Base-by-base conservation (phyloP, 306 rosid genomes). In the Vigna angularis region DNA sequence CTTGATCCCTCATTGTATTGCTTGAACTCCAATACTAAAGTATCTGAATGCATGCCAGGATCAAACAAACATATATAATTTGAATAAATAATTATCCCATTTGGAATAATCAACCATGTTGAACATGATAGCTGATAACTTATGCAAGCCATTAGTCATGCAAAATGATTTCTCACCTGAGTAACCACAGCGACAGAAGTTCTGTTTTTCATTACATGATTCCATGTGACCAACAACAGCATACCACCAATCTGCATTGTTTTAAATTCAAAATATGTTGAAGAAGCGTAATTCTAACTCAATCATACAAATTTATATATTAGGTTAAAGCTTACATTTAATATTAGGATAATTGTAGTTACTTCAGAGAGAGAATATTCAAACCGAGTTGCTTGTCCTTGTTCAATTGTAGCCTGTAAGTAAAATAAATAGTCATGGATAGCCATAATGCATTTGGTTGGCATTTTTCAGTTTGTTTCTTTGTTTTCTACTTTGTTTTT, bases 161-260 rank as follows among this genome's bases (percentile, higher is more conserved):
- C 53, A 42, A 71, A 34, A 61, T 50, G 9, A 53, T 52, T 69
- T 74, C 90, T 80, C 65, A 92, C 97, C 93, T 61, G 83, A 83
- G 49, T 22, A 1, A 12, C 58, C 83, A 78, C 97, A 92, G 15
- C 20, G 24, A 68, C 97, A 91, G 70, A 32, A 66, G 81, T 63
- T 79, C 47, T 59, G 78, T 17, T 69, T 76, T 79, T 82, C 76
- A 65, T 82, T 72, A 22, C 94, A 91, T 1, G 72, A 34, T 24
- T 87, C 87, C 50, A 87, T 63, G 83, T 91, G 94, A 72, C 87
- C 89, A 76, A 91, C 79, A 36, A 82, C 85, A 15, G 90, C 93
- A 48, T 85, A 88, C 91, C 92, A 89, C 97, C 97, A 91, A 12
- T 91, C 22, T 20, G 22, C 22, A 20, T 20, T 20, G 22, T 20